These are phyloP conservation scores for Fraxinus ornus DNA, from an alignment of 305 asterid species.

Conservation along the genomic window DNA sequence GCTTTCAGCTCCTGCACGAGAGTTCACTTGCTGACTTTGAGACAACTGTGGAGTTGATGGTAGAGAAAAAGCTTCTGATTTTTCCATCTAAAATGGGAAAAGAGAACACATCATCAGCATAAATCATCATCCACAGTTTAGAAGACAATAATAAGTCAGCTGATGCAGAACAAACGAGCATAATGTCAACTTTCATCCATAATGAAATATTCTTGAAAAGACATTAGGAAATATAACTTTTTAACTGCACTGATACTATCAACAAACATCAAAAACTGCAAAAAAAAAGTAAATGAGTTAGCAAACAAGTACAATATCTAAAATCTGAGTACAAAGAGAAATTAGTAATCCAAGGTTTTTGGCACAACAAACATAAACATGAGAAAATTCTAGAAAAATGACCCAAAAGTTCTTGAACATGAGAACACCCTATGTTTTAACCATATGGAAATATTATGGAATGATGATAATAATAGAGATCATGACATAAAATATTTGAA, in stretches of 20 bases:
- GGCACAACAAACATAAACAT: neutral
- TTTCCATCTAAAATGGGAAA: conserved; percentile 67
- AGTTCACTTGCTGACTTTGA: conserved; percentile 44
- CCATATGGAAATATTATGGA: neutral
- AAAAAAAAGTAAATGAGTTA: conserved; percentile 4
- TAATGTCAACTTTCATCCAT: neutral
- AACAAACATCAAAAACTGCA: conserved; percentile 12
- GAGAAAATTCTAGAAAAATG: neutral
- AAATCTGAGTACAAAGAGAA: conserved; percentile 7
- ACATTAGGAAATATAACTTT: neutral
- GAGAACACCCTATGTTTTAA: neutral
- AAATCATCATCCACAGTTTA: conserved; percentile 6
- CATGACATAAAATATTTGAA: neutral
- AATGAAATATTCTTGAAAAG: neutral
- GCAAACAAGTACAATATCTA: neutral
- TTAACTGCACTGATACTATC: neutral
- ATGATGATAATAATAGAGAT: neutral
- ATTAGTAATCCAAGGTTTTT: neutral
- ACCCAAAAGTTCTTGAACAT: neutral
- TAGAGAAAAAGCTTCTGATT: conserved; percentile 53
- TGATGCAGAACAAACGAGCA: neutral
- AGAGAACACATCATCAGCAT: conserved; percentile 7
- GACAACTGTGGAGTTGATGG: conserved; percentile 51
- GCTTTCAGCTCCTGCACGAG: conserved; percentile 51
- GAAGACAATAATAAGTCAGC: neutral